These are phyloP conservation scores for Botrytis sinoallii DNA, from an alignment of 2,329 filamentous ascomycete genomes.

Conservation along the genomic window DNA sequence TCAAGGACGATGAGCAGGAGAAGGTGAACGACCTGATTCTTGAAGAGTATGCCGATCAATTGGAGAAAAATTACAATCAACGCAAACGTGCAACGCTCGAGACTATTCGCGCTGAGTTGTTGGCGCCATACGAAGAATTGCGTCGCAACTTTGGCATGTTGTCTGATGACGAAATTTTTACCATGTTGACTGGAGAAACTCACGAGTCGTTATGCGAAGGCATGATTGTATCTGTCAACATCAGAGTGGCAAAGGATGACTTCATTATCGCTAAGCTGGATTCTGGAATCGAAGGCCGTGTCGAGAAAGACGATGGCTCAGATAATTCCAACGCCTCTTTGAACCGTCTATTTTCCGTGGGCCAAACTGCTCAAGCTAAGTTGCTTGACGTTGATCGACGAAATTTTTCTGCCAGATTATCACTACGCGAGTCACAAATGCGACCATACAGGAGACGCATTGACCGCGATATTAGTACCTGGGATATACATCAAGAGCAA, in stretches of 20 bases:
- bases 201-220: slow-evolving; percentile 76
- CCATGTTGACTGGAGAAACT: slow-evolving; percentile 95
- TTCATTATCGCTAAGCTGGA: slow-evolving; percentile 93
- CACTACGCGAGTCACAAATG: slow-evolving; percentile 77
- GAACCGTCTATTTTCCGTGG: slow-evolving; percentile 69
- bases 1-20: slow-evolving; percentile 89
- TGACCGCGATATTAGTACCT: slow-evolving; percentile 74
- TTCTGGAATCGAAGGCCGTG: slow-evolving; percentile 86
- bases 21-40: slow-evolving; percentile 94
- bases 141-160: slow-evolving; percentile 74
- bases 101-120: slow-evolving; percentile 90
- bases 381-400: slow-evolving; percentile 84
- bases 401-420: slow-evolving; percentile 78
- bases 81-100: slow-evolving; percentile 94
- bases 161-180: slow-evolving; percentile 78
- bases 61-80: slow-evolving; percentile 89
- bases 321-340: slow-evolving; percentile 65
- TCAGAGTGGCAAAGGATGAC: slow-evolving; percentile 85
- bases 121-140: slow-evolving; percentile 91
- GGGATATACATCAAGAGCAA: slow-evolving; percentile 80
- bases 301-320: slow-evolving; percentile 79
- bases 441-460: slow-evolving; percentile 67
- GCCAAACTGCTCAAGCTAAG: slow-evolving; percentile 86
- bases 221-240: slow-evolving; percentile 89
- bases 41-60: slow-evolving; percentile 94